Conservation (phyloP, 2,329 filamentous ascomycete genomes). For the Fusarium equiseti region DNA sequence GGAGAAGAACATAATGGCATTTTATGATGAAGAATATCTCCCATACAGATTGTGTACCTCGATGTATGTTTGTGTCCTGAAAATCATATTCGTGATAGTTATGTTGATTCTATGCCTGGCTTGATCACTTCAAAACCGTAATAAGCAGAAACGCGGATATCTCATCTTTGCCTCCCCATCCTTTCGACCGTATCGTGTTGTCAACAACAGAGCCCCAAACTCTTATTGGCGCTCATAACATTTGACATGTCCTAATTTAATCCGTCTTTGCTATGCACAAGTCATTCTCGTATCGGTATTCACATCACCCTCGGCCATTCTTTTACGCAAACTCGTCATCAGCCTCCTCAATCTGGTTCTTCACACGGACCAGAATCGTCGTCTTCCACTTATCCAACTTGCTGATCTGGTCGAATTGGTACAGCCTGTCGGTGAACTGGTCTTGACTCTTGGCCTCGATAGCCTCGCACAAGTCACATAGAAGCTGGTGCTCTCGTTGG, state of each 20-base stretch:
- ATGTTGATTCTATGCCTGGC: conserved; percentile 28
- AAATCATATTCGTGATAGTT: conserved; percentile 19
- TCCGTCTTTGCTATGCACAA: conserved; percentile 7
- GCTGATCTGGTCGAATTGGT: conserved; percentile 90
- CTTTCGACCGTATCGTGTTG: conserved; percentile 19
- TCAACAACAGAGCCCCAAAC: conserved; percentile 16
- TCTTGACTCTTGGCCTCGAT: conserved; percentile 85
- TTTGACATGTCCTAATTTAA: conserved; percentile 39
- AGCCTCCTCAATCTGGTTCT: conserved; percentile 79
- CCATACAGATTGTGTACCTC: neutral
- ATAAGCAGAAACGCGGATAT: conserved; percentile 14
- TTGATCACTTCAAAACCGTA: conserved; percentile 5
- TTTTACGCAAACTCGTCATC: conserved; percentile 58
- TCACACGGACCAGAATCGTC: conserved; percentile 82
- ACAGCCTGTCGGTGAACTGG: conserved; percentile 85
- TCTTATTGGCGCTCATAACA: conserved; percentile 18
- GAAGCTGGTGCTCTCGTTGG: conserved; percentile 84
- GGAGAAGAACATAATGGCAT: too few species aligned
- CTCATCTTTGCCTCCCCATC: conserved; percentile 12
- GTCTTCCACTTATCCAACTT: conserved; percentile 99
- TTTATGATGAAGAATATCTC: neutral
- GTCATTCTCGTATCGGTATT: neutral
- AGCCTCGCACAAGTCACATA: conserved; percentile 80
- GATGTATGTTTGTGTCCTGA: neutral
- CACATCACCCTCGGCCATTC: neutral